Evolutionary conservation across 306 rosid genomes (phyloP).

Genomic region (Prunus mira): DNA sequence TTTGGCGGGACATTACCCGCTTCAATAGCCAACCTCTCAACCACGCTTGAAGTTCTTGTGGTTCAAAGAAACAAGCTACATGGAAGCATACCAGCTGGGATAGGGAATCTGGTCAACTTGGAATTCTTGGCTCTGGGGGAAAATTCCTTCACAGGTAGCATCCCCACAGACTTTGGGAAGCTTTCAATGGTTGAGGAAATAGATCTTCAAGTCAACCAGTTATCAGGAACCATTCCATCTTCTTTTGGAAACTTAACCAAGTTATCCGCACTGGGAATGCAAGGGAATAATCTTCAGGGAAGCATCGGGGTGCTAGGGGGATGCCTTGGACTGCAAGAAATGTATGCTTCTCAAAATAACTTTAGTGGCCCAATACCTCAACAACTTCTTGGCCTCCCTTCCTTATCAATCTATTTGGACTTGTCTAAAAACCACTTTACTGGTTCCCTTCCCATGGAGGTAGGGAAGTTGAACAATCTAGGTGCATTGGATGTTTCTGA

Average conservation of each 20-base stretch:
- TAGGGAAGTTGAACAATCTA: not conserved
- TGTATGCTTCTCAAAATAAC: conserved; percentile 2
- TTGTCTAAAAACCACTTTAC: not conserved
- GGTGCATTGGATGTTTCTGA: not conserved
- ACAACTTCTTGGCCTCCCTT: not conserved
- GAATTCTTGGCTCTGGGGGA: not conserved
- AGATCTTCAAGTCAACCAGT: not conserved
- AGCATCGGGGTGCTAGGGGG: not conserved
- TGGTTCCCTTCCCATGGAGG: not conserved
- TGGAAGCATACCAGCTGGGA: conserved; percentile 6
- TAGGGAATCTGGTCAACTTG: not conserved
- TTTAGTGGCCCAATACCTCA: not conserved
- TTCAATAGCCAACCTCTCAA: not conserved
- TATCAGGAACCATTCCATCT: not conserved
- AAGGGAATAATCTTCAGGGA: not conserved
- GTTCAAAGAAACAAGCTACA: not conserved
- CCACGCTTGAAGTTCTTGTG: not conserved
- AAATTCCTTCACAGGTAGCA: not conserved
- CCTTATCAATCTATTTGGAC: not conserved
- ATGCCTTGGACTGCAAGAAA: not conserved
- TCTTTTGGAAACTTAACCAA: not conserved
- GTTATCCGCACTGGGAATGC: not conserved
- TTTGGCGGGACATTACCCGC: not conserved
- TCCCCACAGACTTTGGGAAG: not conserved
- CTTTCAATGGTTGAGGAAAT: not conserved